Evolutionary conservation across 176 grass and related monocot genomes (phyloP), one percentile per base, ranked within the genome.

Genomic region (Rhynchospora breviuscula): DNA sequence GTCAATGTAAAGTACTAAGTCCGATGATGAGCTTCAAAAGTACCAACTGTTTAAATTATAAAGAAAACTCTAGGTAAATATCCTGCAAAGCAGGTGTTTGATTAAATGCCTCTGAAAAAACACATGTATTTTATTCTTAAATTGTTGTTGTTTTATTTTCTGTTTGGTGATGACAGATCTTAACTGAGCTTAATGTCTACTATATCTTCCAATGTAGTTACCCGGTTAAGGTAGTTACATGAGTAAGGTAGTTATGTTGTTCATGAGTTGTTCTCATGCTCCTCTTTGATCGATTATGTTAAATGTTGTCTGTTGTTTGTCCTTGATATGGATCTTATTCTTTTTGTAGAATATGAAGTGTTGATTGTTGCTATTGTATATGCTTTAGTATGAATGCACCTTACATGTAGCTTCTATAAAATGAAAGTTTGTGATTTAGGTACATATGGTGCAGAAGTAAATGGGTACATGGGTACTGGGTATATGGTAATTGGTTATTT

Each of bases 251-350:
- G 18, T 79, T 90, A 44, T 63, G 46, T 56, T 84, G 83, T 63
- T 43, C 81, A 46, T 73, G 64, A 89, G 87, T 89, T 85, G 60
- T 81, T 53, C 87, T 89, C 83, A 74, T 85, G 78, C 87, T 89
- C 87, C 56, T 84, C 80, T 67, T 63, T 45, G 13, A 83, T 26
- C 67, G 19, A 46, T 54, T 52, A 10, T 84, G 23, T 51, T 17
- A n/a, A n/a, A 26, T 72, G 23, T 31, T 23, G 2, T 62, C 68
- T 83, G 62, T 69, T 54, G 60, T 48, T 83, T 67, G 43, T 18
- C 53, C 26, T 40, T 68, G 19, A 7, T 69, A 10, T 82, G 35
- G 33, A 79, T 79, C 87, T 87, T 80, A 23, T 46, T 25, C 35
- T 40, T 86, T 91, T 79, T 18, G 75, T 70, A 77, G 11, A 29